Conservation (phyloP, 805 yeast species). For the Ogataea methanolica region DNA sequence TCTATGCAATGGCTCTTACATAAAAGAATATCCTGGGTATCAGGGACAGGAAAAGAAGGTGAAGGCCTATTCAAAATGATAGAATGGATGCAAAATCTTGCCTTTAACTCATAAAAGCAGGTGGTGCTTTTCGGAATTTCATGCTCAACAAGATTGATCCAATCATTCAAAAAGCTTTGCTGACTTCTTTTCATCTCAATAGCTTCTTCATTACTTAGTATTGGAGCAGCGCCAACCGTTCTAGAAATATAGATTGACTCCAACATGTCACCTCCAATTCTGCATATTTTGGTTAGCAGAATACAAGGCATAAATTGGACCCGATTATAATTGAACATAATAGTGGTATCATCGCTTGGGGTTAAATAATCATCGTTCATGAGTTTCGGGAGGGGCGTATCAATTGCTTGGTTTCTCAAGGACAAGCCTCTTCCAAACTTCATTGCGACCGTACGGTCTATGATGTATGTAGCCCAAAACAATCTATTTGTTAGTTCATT, state of each 20-base stretch:
- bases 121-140: conserved; percentile 12
- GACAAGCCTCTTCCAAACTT: conserved; percentile 23
- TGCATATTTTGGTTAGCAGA: conserved; percentile 15
- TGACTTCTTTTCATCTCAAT: conserved; percentile 5
- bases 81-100: conserved; percentile 15
- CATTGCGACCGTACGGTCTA: conserved; percentile 24
- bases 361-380: conserved; percentile 14
- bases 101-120: conserved; percentile 18
- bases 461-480: conserved; percentile 22
- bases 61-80: conserved; percentile 22
- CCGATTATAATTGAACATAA: conserved; percentile 6
- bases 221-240: conserved; percentile 17
- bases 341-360: conserved; percentile 3
- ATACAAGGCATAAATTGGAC: conserved; percentile 19
- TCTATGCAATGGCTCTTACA: conserved; percentile 18
- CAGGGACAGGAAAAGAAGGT: conserved; percentile 21
- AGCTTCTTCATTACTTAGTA: conserved; percentile 14
- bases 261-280: conserved; percentile 20
- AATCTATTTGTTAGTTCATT: conserved; percentile 22
- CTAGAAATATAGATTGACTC: conserved; percentile 23
- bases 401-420: conserved; percentile 22
- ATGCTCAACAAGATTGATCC: conserved; percentile 16
- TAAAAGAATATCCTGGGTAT: conserved; percentile 6
- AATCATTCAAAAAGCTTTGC: conserved; percentile 12
- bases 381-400: conserved; percentile 21